phyloP scores from a whole-genome alignment of 768 basidiomycete genomes.

The Leccinum ochraceum region DNA sequence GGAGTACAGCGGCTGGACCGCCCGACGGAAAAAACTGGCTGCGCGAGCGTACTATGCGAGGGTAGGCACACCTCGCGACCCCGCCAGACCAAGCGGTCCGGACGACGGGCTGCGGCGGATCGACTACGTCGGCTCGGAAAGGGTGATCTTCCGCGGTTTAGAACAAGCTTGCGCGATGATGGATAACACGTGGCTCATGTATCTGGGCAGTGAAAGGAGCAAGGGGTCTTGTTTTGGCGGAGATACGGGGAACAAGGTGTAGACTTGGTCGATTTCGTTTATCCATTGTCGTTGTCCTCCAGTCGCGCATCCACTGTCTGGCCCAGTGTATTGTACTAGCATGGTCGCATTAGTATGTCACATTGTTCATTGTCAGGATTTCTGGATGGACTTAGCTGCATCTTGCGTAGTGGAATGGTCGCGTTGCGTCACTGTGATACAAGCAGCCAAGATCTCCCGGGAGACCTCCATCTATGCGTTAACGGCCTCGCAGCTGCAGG shows the following conservation, averaged over 20 bases:
- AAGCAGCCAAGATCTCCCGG: no score
- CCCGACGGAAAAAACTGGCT: neutral
- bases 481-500: neutral
- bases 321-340: neutral
- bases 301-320: neutral
- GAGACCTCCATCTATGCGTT: no score
- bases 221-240: neutral
- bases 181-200: neutral
- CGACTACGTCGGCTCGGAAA: neutral
- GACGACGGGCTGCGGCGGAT: neutral
- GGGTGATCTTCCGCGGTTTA: neutral
- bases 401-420: no score
- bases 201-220: neutral
- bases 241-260: neutral
- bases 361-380: no score
- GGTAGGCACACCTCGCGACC: neutral
- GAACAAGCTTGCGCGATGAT: neutral
- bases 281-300: neutral
- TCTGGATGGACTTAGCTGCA: neutral
- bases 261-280: neutral
- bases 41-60: constrained; percentile 1
- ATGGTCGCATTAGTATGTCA: neutral
- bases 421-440: no score
- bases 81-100: no score
- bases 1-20: neutral